Conservation (phyloP, 2,329 filamentous ascomycete species). For the Monosporascus cannonballus region DNA sequence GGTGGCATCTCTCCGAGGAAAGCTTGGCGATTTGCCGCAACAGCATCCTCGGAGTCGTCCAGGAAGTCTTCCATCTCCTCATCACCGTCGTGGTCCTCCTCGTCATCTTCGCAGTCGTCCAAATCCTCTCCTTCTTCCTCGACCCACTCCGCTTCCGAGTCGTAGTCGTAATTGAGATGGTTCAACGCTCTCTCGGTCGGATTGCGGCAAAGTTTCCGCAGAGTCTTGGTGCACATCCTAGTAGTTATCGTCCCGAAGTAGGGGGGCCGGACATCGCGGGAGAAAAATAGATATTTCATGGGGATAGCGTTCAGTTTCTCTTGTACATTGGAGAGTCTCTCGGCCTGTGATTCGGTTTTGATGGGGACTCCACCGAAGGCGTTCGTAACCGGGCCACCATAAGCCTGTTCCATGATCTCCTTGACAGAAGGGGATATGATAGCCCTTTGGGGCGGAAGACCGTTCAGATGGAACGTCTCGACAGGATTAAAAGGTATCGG, state of each 20-base stretch:
- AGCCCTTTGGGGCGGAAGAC: conserved; percentile 37
- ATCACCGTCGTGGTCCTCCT: conserved; percentile 62
- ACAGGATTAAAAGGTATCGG: conserved; percentile 37
- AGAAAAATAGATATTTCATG: conserved; percentile 57
- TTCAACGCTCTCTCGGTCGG: conserved; percentile 48
- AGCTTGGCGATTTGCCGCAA: conserved; percentile 28
- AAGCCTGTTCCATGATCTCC: conserved; percentile 53
- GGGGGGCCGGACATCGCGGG: conserved; percentile 59
- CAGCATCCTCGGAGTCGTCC: conserved; percentile 72
- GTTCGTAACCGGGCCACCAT: conserved; percentile 31
- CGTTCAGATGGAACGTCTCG: conserved; percentile 40
- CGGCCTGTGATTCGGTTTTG: conserved; percentile 35
- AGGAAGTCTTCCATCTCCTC: conserved; percentile 87
- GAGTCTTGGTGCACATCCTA: conserved; percentile 43
- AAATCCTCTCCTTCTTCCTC: conserved; percentile 58
- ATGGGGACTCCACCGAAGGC: conserved; percentile 16
- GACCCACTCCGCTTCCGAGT: conserved; percentile 80
- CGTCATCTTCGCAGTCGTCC: conserved; percentile 60
- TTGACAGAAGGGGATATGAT: conserved; percentile 47
- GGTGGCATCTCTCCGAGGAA: conserved; percentile 62
- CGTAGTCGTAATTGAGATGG: conserved; percentile 73
- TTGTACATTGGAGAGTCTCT: conserved; percentile 30
- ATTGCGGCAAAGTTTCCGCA: conserved; percentile 46
- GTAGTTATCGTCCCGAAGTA: conserved; percentile 71
- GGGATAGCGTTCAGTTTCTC: conserved; percentile 41